Conservation (phyloP, 2,329 filamentous ascomycete genomes). For the Ceratocystis papillata region DNA sequence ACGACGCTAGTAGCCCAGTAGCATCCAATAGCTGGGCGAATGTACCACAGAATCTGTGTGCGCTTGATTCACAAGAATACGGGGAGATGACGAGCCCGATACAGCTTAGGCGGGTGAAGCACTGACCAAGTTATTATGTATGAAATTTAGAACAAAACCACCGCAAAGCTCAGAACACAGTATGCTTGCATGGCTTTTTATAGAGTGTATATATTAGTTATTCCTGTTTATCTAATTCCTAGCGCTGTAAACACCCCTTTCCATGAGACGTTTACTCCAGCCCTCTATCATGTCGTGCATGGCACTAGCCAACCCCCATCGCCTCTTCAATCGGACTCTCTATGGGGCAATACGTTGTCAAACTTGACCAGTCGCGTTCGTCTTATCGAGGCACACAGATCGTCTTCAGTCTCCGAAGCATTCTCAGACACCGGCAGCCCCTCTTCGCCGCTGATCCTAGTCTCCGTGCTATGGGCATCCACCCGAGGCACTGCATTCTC, state of each 20-base stretch:
- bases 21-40: conserved; percentile 11
- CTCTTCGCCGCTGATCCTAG: background rate
- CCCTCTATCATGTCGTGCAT: background rate
- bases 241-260: background rate
- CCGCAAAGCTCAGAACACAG: conserved; percentile 9
- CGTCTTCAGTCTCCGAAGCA: background rate
- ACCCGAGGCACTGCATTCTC: conserved; percentile 12
- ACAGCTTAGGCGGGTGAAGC: background rate
- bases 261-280: background rate
- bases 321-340: background rate
- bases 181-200: conserved; percentile 9
- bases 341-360: conserved; percentile 13
- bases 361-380: conserved; percentile 17
- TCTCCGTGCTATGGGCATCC: background rate
- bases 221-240: background rate
- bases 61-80: conserved; percentile 5
- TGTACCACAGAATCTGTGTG: background rate
- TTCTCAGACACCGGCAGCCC: background rate
- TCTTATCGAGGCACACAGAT: background rate
- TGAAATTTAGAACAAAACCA: background rate
- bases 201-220: background rate
- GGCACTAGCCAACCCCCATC: background rate
- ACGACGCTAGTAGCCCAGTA: conserved; percentile 9
- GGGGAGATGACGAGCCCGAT: background rate
- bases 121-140: background rate